Evolutionary conservation across 345 rosid genomes (phyloP).

Genomic region (Diplotaxis tenuifolia): DNA sequence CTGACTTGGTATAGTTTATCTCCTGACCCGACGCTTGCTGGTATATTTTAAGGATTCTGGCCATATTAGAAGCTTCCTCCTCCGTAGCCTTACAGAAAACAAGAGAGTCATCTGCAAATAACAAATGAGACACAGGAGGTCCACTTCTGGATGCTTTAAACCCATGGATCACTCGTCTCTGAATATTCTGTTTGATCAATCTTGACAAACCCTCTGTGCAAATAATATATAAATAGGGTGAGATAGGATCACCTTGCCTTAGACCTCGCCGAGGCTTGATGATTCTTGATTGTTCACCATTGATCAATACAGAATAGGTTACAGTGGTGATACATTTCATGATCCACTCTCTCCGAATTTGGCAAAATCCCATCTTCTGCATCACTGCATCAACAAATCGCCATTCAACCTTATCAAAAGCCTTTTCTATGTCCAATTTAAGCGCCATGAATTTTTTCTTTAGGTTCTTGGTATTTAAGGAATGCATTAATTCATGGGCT

Average conservation of each 20-base stretch:
- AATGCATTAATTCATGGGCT: background rate
- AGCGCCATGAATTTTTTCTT: background rate
- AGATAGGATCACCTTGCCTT: background rate
- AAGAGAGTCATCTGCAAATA: background rate
- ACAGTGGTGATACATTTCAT: background rate
- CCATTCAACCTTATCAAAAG: background rate
- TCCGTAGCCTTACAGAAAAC: background rate
- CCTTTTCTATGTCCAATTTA: background rate
- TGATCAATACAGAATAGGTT: background rate
- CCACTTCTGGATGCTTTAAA: background rate
- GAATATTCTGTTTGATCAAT: background rate
- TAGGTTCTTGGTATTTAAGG: background rate
- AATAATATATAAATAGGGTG: background rate
- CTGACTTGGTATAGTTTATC: background rate
- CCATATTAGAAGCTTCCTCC: background rate
- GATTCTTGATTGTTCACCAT: background rate
- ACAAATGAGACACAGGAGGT: background rate
- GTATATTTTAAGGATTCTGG: too few relatives aligned
- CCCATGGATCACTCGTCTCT: background rate
- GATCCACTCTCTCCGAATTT: background rate
- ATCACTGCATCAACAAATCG: background rate
- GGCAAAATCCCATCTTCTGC: background rate
- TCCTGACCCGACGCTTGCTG: background rate
- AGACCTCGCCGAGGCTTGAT: background rate
- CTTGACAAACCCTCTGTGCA: background rate